These are phyloP conservation scores for Thyridium curvatum DNA, from an alignment of 2,329 filamentous ascomycete genomes.

Conservation along the genomic window DNA sequence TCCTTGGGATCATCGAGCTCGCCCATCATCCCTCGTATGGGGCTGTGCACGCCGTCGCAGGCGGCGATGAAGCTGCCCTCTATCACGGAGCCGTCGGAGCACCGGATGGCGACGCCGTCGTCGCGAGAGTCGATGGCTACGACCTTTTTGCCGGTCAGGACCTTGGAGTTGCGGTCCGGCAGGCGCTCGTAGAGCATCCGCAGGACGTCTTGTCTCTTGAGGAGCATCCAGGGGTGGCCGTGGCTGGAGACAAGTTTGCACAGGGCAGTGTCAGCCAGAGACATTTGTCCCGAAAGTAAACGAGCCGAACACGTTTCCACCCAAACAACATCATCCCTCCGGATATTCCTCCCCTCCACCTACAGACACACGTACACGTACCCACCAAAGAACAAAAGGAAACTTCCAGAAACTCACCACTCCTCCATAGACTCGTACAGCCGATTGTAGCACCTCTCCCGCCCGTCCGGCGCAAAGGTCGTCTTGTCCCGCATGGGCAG, in stretches of 20 bases:
- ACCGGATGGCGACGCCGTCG: constrained; percentile 12
- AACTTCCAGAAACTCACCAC: no score
- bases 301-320: no score
- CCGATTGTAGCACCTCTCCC: constrained; percentile 8
- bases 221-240: constrained; percentile 14
- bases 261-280: neutral
- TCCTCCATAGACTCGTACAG: constrained; percentile 11
- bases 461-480: constrained; percentile 10
- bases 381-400: no score
- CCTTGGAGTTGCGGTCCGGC: constrained; percentile 8
- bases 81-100: constrained; percentile 13
- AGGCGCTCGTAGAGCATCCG: constrained; percentile 12
- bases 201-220: constrained; percentile 12
- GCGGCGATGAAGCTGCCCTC: constrained; percentile 16
- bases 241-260: constrained; percentile 10
- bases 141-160: constrained; percentile 12
- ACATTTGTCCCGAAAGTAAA: no score
- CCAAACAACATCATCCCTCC: no score
- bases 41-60: constrained; percentile 17
- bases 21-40: constrained; percentile 12
- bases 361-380: no score
- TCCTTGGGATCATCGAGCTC: neutral
- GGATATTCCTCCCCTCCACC: no score
- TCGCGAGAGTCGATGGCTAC: constrained; percentile 7
- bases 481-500: constrained; percentile 10